Evolutionary conservation across 2,329 filamentous ascomycete genomes (phyloP).

Genomic region (Ophiostoma ulmi): DNA sequence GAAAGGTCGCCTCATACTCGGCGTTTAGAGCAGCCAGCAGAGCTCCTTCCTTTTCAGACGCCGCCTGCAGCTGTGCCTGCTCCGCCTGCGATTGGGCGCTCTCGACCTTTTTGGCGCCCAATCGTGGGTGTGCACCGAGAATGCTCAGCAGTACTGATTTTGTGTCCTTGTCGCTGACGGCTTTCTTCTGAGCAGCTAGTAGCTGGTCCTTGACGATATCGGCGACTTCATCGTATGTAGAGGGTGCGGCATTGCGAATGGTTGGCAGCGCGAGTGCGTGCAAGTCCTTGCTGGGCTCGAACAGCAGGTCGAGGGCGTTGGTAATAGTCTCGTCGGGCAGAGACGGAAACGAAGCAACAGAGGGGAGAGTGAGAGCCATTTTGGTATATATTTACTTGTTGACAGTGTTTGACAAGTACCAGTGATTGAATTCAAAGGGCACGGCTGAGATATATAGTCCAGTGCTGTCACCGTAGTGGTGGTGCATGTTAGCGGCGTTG

Average conservation of each 20-base stretch:
- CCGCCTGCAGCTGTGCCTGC: constrained; percentile 67
- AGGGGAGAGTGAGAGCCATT: constrained; percentile 46
- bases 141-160: constrained; percentile 62
- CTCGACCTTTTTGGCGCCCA: constrained; percentile 77
- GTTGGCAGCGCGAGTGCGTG: constrained; percentile 66
- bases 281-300: constrained; percentile 73
- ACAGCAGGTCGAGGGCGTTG: constrained; percentile 67
- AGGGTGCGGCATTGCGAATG: constrained; percentile 47
- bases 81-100: constrained; percentile 75
- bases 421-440: neutral
- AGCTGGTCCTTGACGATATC: constrained; percentile 60
- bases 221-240: constrained; percentile 66
- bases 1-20: constrained; percentile 75
- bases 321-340: constrained; percentile 53
- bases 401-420: neutral
- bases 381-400: neutral
- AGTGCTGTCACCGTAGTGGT: constrained; percentile 9
- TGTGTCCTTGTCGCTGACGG: constrained; percentile 39
- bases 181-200: constrained; percentile 46
- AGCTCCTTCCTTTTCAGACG: constrained; percentile 50
- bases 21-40: constrained; percentile 61
- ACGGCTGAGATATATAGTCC: constrained; percentile 1
- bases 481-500: constrained; percentile 18
- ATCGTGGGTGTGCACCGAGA: constrained; percentile 73
- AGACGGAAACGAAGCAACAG: constrained; percentile 50